Conservation (phyloP, 352 stramenopile species). For the Phytophthora rubi region DNA sequence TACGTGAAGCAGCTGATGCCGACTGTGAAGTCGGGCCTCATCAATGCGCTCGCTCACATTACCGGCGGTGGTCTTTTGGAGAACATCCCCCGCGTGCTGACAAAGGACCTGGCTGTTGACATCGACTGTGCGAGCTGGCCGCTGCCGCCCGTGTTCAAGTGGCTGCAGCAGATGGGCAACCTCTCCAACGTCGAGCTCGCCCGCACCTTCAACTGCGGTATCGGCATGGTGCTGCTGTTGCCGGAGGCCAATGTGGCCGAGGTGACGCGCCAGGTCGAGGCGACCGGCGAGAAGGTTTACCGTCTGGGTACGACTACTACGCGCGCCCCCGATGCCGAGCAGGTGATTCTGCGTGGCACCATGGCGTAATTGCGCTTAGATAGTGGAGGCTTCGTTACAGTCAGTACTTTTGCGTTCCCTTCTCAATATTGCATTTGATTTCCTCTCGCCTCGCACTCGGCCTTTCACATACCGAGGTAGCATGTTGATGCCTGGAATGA, state of each 20-base stretch:
- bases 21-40: constrained; percentile 75
- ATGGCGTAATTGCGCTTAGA: constrained; percentile 55
- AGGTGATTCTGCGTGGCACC: constrained; percentile 84
- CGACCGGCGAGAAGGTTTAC: constrained; percentile 90
- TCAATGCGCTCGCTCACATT: constrained; percentile 97
- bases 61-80: constrained; percentile 98
- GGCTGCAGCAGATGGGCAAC: constrained; percentile 94
- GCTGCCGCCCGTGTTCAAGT: constrained; percentile 97
- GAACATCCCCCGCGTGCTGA: constrained; percentile 97
- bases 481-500: neutral
- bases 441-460: neutral
- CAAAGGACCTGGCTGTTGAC: constrained; percentile 91
- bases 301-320: constrained; percentile 87
- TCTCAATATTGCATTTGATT: constrained; percentile 39
- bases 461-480: constrained; percentile 13
- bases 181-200: constrained; percentile 96
- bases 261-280: constrained; percentile 83
- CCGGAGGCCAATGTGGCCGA: constrained; percentile 89
- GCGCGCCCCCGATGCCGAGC: constrained; percentile 62
- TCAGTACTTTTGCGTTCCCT: constrained; percentile 22
- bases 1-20: constrained; percentile 95
- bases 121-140: constrained; percentile 92
- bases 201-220: constrained; percentile 98
- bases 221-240: constrained; percentile 98
- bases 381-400: constrained; percentile 19